phyloP scores from a whole-genome alignment of 169 alveolate genomes.

The Babesia bigemina region DNA sequence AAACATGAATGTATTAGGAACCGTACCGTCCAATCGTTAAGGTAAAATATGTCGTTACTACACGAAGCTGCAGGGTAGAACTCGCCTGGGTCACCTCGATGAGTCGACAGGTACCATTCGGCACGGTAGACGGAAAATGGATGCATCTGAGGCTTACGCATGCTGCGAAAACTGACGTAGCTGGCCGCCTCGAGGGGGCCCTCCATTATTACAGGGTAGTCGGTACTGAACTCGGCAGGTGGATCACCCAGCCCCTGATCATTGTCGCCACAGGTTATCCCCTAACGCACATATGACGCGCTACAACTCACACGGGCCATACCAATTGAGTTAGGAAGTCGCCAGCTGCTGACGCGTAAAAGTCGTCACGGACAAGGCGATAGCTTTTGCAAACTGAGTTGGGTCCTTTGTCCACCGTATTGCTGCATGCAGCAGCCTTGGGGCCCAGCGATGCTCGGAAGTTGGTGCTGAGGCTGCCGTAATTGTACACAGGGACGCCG shows the following conservation, averaged over 20 bases:
- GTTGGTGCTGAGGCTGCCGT: slow-evolving; percentile 51
- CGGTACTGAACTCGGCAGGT: slow-evolving; percentile 34
- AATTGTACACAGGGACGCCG: slow-evolving; percentile 56
- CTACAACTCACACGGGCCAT: not conserved
- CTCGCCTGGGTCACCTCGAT: slow-evolving; percentile 51
- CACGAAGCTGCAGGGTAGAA: slow-evolving; percentile 54
- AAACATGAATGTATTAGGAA: not conserved
- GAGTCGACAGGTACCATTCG: slow-evolving; percentile 76
- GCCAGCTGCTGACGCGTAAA: not conserved
- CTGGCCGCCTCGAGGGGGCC: slow-evolving; percentile 57
- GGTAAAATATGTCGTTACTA: slow-evolving; percentile 64
- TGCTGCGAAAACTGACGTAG: slow-evolving; percentile 38
- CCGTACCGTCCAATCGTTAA: slow-evolving; percentile 71
- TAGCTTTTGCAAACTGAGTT: not conserved
- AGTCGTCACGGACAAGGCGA: slow-evolving; percentile 23
- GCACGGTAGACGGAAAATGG: slow-evolving; percentile 49
- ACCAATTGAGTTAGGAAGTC: slow-evolving; percentile 19
- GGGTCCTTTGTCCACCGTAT: not conserved
- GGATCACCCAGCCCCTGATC: slow-evolving; percentile 26
- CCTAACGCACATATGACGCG: not conserved
- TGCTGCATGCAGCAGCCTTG: not conserved
- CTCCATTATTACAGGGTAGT: slow-evolving; percentile 57
- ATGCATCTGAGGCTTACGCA: slow-evolving; percentile 22
- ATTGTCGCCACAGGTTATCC: slow-evolving; percentile 2
- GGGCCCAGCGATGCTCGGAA: slow-evolving; percentile 30